These are phyloP conservation scores for Canna indica DNA, from an alignment of 176 grass and related monocot genomes.

Conservation along the genomic window DNA sequence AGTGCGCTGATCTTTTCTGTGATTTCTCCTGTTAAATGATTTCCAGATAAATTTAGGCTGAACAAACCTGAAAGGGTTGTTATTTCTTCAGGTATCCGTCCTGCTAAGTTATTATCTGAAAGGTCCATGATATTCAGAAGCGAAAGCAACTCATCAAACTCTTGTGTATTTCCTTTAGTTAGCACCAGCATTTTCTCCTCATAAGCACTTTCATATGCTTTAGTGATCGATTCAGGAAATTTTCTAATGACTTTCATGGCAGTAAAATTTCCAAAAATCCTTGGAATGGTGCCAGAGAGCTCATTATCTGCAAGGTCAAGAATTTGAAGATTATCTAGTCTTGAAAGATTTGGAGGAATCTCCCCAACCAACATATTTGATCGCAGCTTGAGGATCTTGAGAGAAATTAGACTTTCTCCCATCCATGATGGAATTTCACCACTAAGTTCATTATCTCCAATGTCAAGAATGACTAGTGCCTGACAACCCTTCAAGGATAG, in stretches of 20 bases:
- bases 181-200: neutral
- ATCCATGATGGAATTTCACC: constrained; percentile 16
- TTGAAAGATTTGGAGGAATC: constrained; percentile 21
- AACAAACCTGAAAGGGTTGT: neutral
- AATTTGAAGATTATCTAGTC: neutral
- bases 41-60: neutral
- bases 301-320: constrained; percentile 12
- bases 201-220: too few species aligned
- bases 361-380: constrained; percentile 24
- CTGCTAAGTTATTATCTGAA: neutral
- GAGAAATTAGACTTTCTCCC: neutral
- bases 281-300: constrained; percentile 2
- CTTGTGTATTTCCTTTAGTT: neutral
- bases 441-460: neutral
- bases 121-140: neutral
- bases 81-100: neutral
- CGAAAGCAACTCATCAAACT: neutral
- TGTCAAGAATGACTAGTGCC: constrained; percentile 1
- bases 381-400: neutral
- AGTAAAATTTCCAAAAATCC: neutral
- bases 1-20: neutral
- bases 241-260: neutral
- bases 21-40: constrained; percentile 3
- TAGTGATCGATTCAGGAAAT: too few species aligned
- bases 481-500: neutral